phyloP scores from a whole-genome alignment of 129 eudicot species.

The Silybum marianum region DNA sequence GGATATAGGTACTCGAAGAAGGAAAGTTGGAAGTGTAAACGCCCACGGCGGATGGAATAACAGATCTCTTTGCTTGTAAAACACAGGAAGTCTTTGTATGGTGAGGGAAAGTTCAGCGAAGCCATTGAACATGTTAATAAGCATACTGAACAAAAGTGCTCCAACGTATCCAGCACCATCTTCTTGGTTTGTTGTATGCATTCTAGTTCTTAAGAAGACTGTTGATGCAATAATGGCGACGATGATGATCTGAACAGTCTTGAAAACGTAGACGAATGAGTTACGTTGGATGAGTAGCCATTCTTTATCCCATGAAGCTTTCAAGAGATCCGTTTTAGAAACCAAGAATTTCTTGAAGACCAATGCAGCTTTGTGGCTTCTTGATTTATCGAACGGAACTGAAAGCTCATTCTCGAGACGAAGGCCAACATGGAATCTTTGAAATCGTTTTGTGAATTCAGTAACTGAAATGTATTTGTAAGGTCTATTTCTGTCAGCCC shows the following conservation, averaged over 20 bases:
- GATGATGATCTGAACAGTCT: conserved; percentile 76
- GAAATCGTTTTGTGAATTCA: conserved; percentile 63
- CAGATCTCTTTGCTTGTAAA: conserved; percentile 84
- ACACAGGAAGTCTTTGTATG: conserved; percentile 87
- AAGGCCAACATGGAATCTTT: conserved; percentile 76
- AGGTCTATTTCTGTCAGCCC: conserved; percentile 63
- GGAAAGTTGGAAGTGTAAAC: conserved; percentile 69
- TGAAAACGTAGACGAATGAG: conserved; percentile 73
- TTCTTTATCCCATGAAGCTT: conserved; percentile 86
- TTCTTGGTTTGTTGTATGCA: conserved; percentile 57
- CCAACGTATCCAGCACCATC: conserved; percentile 81
- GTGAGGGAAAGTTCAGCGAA: conserved; percentile 73
- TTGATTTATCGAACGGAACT: conserved; percentile 59
- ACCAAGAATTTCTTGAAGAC: conserved; percentile 65
- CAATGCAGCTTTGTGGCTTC: conserved; percentile 78
- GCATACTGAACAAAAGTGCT: conserved; percentile 65
- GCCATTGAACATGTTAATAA: conserved; percentile 81
- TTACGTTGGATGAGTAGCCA: conserved; percentile 81
- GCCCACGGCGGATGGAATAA: conserved; percentile 90
- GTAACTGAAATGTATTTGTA: conserved; percentile 71
- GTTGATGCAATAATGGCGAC: conserved; percentile 82
- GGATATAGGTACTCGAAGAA: conserved; percentile 79
- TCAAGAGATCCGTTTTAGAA: conserved; percentile 64
- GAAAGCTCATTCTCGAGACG: conserved; percentile 82
- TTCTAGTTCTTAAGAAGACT: conserved; percentile 62